Percentiles rank a stretch among this genome's conserved stretches.
Conservation (phyloP, 1,139 yeast genomes). For the Lodderomyces parapsilosis region DNA sequence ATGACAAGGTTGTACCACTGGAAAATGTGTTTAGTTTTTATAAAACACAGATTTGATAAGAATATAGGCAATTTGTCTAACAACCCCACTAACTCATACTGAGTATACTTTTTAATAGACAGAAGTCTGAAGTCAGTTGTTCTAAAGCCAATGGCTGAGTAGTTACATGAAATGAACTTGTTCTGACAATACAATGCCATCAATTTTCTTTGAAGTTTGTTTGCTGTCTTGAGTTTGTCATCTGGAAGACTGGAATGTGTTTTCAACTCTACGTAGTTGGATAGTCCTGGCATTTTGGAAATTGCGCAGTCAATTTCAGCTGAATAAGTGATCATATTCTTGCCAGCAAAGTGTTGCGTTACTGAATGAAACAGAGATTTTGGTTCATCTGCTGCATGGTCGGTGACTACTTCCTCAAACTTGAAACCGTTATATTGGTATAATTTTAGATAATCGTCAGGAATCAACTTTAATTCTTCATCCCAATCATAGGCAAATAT, state of each 20-base stretch:
- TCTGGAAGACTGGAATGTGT: constrained; percentile 18
- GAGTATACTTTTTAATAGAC: constrained; percentile 19
- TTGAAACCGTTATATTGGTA: constrained; percentile 23
- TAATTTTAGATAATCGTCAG: constrained; percentile 2
- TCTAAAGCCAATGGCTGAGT: constrained; percentile 23
- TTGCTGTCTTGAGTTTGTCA: constrained; percentile 12
- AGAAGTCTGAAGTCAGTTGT: constrained; percentile 18
- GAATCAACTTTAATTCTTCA: neutral
- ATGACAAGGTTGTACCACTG: constrained; percentile 20
- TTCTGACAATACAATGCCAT: constrained; percentile 24
- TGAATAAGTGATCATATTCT: constrained; percentile 17
- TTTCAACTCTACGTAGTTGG: constrained; percentile 23
- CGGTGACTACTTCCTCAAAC: constrained; percentile 23
- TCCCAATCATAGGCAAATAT: constrained; percentile 23
- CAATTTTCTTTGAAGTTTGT: constrained; percentile 16
- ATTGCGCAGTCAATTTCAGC: constrained; percentile 26
- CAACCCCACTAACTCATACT: constrained; percentile 16
- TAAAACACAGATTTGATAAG: constrained; percentile 13
- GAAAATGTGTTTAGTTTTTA: constrained; percentile 16
- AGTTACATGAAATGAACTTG: constrained; percentile 18
- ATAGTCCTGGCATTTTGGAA: constrained; percentile 10
- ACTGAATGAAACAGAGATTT: constrained; percentile 18
- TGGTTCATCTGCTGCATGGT: neutral
- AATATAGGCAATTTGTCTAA: constrained; percentile 16
- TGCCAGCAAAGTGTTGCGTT: constrained; percentile 14